Evolutionary conservation across 2,329 filamentous ascomycete genomes (phyloP), one percentile per base, ranked within the genome.

Genomic region (Pseudofabraea citricarpa): DNA sequence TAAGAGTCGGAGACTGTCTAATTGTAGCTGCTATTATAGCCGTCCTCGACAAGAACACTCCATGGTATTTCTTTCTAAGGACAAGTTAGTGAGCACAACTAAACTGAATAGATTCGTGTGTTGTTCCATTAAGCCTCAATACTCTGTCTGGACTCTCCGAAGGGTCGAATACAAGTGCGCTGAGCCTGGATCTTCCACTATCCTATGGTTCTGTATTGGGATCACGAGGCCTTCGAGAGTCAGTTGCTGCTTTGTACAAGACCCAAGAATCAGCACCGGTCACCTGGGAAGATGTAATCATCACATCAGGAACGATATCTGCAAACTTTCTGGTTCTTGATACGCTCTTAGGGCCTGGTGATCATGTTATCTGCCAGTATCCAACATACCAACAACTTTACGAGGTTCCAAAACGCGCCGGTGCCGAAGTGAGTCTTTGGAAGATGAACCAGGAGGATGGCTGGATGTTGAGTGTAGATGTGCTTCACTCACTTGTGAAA

Each of bases 311-410:
- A 8, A 87, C 87, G 12, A 94, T 94, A 40, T 74, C 79, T 5
- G 89, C 88, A n/a, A 95, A 95, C 59, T 87, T 89, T 54, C 67
- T 93, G 13, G 67, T 82, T 3, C 75, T 93, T 7, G 90, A 90
- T 61, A 72, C 83, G 1, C 70, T 93, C 6, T 60, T 93, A 2
- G 77, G 79, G 0, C 77, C 81, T 0, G 85, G 82, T 1, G 87
- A 95, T 58, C 89, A 95, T 71, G 85, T 91, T 37, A 77, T 95
- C 46, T 93, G 87, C 57, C 85, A 93, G 45, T 87, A 90, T 59
- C 89, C 90, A 10, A 90, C 87, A 1, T 94, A 93, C 56, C 87
- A 93, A 62, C 87, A 93, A 56, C 73, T 95, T 2, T 93, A 91
- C 58, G 71, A 80, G 8, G 77, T 94, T 1, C 87, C 89, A 0